Evolutionary conservation across 225 moss, liverwort and hornwort genomes (phyloP), one percentile per base, ranked within the genome.

Genomic region (Physcomitrellopsis africana): DNA sequence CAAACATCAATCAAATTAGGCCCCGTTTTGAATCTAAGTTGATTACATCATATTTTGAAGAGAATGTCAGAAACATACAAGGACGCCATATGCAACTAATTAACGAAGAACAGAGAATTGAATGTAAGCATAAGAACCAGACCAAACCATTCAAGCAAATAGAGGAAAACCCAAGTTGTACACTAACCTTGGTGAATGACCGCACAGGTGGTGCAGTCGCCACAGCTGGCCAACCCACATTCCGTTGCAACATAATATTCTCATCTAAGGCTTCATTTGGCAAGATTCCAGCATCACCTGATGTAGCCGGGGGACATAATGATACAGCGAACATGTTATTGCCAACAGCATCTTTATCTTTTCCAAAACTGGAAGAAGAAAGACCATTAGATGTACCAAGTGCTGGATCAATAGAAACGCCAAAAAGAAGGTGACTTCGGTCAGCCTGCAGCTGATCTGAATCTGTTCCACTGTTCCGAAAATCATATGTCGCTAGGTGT

Each of bases 101-200:
- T 11, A 53, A 69, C 58, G 63, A 70, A 69, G 59, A 17, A 10
- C 12, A 72, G 3, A n/a, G 8, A 13, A 49, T 51, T 20, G 44
- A 23, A 51, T 15, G 15, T 49, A 73, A 27, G 7, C 32, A 71
- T 65, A 65, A 3, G 0, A 64, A 55, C 10, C 23, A 43, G 49
- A 58, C 23, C 47, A 70, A 20, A 14, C 23, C 47, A 58, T 72
- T 58, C 67, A 67, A 79, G 43, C 43, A 66, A 44, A 60, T 16
- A 42, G 19, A 72, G 51, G 65, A 48, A 65, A 66, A 59, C 58
- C 72, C n/a, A 60, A 26, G 43, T 37, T 15, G 19, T 53, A 67
- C 23, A 74, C 68, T 10, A 54, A 94, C 94, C 94, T 95, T 95
- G 10, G 89, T 95, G 74, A 84, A 95, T 56, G 92, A 91, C 68